Base-by-base conservation (phyloP, 164 flowering plant species). In the Tetracentron sinense region DNA sequence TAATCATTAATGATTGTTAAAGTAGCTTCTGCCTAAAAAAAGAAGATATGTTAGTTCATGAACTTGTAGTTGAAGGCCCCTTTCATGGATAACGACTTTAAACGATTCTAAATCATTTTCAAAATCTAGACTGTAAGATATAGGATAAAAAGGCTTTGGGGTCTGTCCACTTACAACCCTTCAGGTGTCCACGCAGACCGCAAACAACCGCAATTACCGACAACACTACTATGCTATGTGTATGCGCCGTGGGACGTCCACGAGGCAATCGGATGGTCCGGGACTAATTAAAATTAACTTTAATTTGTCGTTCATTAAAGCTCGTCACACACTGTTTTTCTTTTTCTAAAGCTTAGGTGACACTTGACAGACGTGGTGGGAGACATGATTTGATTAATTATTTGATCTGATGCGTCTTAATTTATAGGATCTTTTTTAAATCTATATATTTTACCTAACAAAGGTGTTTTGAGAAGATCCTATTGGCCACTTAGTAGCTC, bases 171-270 rank as follows among this genome's bases (percentile, higher is more conserved):
- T 54, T 54, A 54, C 21, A 54, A 54, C 57, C 38, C 38, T 28
- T 54, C 57, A 54, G 22, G 38, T 54, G 57, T 54, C 57, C n/a
- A 54, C 57, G 57, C 22, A 29, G 57, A 54, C 38, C 57, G 38
- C 57, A 54, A 17, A 54, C 7, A 4, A 5, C 27, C 4, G 10
- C 38, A 33, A 4, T 33, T 33, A 4, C 38, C 6, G 38, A 33
- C 38, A 4, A 4, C 38, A 33, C 38, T 4, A 33, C 38, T 33
- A 1, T 17, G 6, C 56, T 26, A 26, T 31, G 56, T 54, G 56
- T 27, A 6, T 17, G 31, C 16, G 6, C 33, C 1, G 17, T 26
- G 31, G 31, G 31, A 15, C 14, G 19, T 19, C 19, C 15, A 54
- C 35, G 19, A 28, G 35, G 21, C 21, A 1, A 54, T 54, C 57